phyloP scores from a whole-genome alignment of 495 filamentous ascomycete species.

The Penicillium steckii region DNA sequence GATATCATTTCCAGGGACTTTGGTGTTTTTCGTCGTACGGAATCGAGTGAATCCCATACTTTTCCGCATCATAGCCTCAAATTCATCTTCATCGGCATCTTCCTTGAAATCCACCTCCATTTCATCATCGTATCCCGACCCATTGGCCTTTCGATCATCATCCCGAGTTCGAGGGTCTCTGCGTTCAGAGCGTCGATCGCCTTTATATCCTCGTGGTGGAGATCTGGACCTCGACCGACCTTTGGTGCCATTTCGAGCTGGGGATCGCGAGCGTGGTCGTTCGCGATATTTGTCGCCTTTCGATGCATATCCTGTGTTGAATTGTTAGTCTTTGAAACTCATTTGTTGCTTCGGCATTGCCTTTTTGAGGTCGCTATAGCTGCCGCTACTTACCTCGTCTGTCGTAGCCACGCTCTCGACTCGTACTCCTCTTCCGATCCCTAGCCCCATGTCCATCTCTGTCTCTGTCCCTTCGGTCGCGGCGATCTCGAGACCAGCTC shows the following conservation, averaged over 20 bases:
- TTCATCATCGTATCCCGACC: slow-evolving; percentile 28
- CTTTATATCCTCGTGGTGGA: slow-evolving; percentile 32
- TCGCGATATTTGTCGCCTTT: slow-evolving; percentile 42
- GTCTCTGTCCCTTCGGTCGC: slow-evolving; percentile 40
- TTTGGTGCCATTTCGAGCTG: slow-evolving; percentile 39
- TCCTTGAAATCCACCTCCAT: slow-evolving; percentile 45
- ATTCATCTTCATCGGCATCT: slow-evolving; percentile 64
- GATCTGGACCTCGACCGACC: slow-evolving; percentile 31
- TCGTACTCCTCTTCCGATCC: slow-evolving; percentile 46
- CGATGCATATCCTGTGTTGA: slow-evolving; percentile 25
- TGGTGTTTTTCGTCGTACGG: slow-evolving; percentile 83
- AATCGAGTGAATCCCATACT: slow-evolving; percentile 90
- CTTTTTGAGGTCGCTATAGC: not conserved
- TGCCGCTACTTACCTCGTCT: slow-evolving; percentile 32
- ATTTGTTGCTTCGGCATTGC: not conserved
- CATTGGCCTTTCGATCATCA: slow-evolving; percentile 26
- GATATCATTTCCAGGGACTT: slow-evolving; percentile 85
- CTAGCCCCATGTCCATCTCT: slow-evolving; percentile 37
- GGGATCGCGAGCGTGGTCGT: slow-evolving; percentile 43
- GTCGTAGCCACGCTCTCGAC: slow-evolving; percentile 45
- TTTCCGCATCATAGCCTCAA: slow-evolving; percentile 70
- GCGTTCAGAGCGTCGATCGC: slow-evolving; percentile 33
- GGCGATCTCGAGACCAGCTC: slow-evolving; percentile 48
- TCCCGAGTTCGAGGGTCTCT: slow-evolving; percentile 28
- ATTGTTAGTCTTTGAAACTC: not conserved